These are phyloP conservation scores for Lentinula raphanica DNA, from an alignment of 768 basidiomycete genomes.

Conservation along the genomic window DNA sequence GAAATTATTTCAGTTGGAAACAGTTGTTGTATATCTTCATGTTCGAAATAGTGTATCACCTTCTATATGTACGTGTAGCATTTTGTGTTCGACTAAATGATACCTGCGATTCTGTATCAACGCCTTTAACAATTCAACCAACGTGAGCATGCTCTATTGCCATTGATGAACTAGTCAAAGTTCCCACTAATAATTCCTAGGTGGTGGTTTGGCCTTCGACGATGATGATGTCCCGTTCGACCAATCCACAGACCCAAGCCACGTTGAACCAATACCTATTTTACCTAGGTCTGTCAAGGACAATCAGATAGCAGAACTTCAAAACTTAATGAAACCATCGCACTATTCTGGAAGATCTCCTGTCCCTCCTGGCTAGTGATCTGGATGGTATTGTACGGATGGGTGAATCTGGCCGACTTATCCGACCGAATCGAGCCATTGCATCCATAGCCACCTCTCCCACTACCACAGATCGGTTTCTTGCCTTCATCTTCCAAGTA, in stretches of 20 bases:
- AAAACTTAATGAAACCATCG: background rate
- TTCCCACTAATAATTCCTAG: background rate
- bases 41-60: too few species aligned
- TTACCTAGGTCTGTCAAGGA: background rate
- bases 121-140: too few species aligned
- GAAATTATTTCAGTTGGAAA: too few species aligned
- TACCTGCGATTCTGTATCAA: too few species aligned
- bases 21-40: too few species aligned
- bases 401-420: background rate
- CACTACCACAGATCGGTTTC: background rate
- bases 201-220: background rate
- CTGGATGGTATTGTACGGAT: background rate
- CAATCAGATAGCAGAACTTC: background rate
- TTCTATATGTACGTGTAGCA: too few species aligned
- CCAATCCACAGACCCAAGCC: background rate
- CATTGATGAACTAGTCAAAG: too few species aligned
- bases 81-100: too few species aligned
- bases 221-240: background rate
- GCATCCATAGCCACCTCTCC: background rate
- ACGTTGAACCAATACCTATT: background rate
- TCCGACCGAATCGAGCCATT: background rate
- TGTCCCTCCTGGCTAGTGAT: background rate
- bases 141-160: too few species aligned
- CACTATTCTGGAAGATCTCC: background rate
- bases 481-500: background rate